Conservation (phyloP, 768 basidiomycete genomes). For the Floccularia luteovirens region DNA sequence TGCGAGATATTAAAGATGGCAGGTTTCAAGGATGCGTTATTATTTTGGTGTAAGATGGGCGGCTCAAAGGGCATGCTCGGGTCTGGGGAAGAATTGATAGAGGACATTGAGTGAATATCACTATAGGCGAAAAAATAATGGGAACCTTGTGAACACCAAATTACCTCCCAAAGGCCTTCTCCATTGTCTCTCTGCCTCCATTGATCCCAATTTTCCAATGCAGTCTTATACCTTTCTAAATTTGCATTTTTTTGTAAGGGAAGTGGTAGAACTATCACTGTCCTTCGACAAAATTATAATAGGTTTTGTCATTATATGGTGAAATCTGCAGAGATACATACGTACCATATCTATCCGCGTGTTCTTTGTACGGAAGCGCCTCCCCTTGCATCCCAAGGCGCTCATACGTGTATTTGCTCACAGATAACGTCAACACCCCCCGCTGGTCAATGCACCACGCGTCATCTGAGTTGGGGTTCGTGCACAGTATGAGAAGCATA, state of each 20-base stretch:
- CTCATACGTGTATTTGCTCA: constrained; percentile 53
- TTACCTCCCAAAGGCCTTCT: constrained; percentile 34
- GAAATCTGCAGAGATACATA: constrained; percentile 4
- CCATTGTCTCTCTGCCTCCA: constrained; percentile 18
- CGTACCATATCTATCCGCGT: constrained; percentile 41
- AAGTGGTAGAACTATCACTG: constrained; percentile 14
- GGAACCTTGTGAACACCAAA: constrained; percentile 25
- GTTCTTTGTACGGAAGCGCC: constrained; percentile 44
- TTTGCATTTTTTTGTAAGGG: constrained; percentile 24
- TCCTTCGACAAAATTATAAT: not conserved
- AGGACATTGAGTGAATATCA: not conserved
- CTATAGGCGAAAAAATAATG: not conserved
- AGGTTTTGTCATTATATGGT: not conserved
- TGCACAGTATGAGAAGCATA: constrained; percentile 27
- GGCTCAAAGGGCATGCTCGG: constrained; percentile 12
- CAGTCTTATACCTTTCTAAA: constrained; percentile 28
- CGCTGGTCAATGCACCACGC: constrained; percentile 67
- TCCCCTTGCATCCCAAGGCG: constrained; percentile 52
- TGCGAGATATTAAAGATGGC: constrained; percentile 18
- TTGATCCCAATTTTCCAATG: constrained; percentile 44
- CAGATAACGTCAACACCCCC: constrained; percentile 48
- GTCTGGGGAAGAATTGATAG: constrained; percentile 1
- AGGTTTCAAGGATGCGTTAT: constrained; percentile 6
- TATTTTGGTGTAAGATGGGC: constrained; percentile 9
- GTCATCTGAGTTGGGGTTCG: constrained; percentile 32